A percentile compares a stretch with the other conserved stretches of the same genome.
phyloP scores from a whole-genome alignment of 345 rosid species.

The Gossypium arboreum region DNA sequence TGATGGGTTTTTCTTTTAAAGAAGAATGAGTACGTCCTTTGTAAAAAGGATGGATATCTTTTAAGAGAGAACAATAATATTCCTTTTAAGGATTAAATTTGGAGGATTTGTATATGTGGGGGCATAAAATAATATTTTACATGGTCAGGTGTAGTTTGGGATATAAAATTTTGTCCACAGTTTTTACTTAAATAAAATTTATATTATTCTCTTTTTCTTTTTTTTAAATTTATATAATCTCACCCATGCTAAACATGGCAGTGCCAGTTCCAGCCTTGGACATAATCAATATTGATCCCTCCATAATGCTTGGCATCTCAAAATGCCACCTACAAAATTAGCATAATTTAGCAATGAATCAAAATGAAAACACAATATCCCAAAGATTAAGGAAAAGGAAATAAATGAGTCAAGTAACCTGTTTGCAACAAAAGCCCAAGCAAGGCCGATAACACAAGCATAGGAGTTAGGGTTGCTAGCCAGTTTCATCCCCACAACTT shows the following conservation, averaged over 20 bases:
- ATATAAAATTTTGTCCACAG: no score
- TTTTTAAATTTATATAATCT: not conserved
- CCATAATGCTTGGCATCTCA: constrained; percentile 73
- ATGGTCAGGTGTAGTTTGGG: no score
- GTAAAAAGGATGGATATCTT: no score
- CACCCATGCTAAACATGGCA: constrained; percentile 95
- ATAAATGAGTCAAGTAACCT: constrained; percentile 25
- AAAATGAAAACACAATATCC: not conserved
- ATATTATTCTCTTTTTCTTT: no score
- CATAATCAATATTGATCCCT: constrained; percentile 67
- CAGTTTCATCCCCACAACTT: constrained; percentile 52
- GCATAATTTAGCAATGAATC: not conserved
- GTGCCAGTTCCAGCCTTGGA: constrained; percentile 94
- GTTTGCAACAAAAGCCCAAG: constrained; percentile 68
- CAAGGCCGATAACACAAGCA: constrained; percentile 67
- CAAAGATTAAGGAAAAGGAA: not conserved
- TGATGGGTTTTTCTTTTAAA: no score
- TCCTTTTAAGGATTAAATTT: no score
- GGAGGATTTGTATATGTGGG: no score
- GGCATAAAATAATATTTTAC: no score
- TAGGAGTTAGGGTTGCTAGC: constrained; percentile 65
- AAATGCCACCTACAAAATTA: constrained; percentile 57
- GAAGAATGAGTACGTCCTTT: no score
- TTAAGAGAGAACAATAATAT: no score
- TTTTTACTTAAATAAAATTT: no score